Evolutionary conservation across 2,329 filamentous ascomycete genomes (phyloP).

Genomic region (Aulographum hederae): DNA sequence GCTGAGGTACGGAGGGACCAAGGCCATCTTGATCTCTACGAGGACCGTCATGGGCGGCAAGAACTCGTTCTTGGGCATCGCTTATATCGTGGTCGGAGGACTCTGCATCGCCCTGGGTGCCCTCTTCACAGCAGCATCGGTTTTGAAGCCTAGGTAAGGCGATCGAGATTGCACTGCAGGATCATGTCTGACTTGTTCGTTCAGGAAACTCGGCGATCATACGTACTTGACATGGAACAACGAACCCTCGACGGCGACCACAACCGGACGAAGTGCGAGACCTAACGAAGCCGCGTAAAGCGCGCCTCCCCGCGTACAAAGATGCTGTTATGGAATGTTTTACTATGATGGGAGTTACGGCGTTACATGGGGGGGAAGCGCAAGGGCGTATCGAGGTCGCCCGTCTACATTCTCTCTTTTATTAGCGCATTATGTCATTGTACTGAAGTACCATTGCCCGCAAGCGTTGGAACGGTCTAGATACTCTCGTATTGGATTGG

Average conservation of each 20-base stretch:
- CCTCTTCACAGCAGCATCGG: conserved; percentile 75
- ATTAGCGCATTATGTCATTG: no score
- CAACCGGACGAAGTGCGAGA: conserved; percentile 22
- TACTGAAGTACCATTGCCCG: no score
- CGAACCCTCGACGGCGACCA: conserved; percentile 35
- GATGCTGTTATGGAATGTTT: no score
- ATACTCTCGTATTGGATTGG: no score
- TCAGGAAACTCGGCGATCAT: conserved; percentile 89
- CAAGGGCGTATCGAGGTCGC: no score
- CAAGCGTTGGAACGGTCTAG: no score
- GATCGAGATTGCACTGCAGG: conserved; percentile 5
- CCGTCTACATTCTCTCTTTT: no score
- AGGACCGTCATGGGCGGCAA: conserved; percentile 84
- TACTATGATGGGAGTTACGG: no score
- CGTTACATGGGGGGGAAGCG: no score
- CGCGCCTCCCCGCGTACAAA: no score
- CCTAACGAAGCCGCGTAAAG: conserved; percentile 16
- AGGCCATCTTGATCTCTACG: conserved; percentile 78
- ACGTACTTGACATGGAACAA: conserved; percentile 96
- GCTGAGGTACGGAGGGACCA: conserved; percentile 62
- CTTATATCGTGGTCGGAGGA: conserved; percentile 85
- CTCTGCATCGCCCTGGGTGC: conserved; percentile 78
- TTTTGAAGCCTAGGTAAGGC: conserved; percentile 74
- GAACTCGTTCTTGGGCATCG: conserved; percentile 91
- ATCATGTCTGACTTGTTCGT: conserved; percentile 5